A percentile compares a stretch with the other conserved stretches of the same genome.
phyloP scores from a whole-genome alignment of 305 asterid genomes.

The Rubia peregrina region DNA sequence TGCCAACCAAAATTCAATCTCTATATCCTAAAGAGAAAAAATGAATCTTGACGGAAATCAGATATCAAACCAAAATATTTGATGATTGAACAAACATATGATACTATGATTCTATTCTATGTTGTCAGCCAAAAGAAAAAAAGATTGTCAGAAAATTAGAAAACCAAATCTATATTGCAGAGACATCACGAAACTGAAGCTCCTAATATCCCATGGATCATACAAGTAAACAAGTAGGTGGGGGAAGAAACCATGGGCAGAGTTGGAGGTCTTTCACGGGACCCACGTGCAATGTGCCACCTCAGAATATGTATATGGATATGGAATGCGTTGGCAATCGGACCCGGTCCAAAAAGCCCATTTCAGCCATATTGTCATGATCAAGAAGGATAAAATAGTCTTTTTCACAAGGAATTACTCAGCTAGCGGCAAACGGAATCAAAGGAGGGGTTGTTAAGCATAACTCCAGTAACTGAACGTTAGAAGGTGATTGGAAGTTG shows the following conservation, averaged over 20 bases:
- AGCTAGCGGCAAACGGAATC: too few species aligned
- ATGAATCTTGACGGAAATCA: not conserved
- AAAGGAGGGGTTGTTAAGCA: too few species aligned
- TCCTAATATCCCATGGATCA: not conserved
- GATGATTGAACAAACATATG: not conserved
- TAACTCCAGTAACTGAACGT: too few species aligned
- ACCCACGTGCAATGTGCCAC: constrained; percentile 27
- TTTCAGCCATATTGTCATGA: too few species aligned
- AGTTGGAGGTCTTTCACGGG: constrained; percentile 17
- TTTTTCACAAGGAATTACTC: too few species aligned
- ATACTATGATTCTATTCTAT: not conserved
- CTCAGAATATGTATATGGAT: constrained; percentile 21
- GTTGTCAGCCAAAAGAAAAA: not conserved
- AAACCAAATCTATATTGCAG: not conserved
- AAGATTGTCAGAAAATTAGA: not conserved
- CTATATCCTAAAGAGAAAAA: not conserved
- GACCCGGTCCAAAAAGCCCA: too few species aligned
- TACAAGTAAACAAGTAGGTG: not conserved
- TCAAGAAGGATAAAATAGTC: too few species aligned
- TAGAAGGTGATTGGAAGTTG: too few species aligned
- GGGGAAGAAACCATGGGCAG: constrained; percentile 43
- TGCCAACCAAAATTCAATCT: not conserved
- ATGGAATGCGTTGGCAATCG: too few species aligned
- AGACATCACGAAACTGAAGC: not conserved
- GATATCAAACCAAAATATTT: not conserved